A percentile compares a stretch with the other conserved stretches of the same genome.
These are phyloP conservation scores for Quercus robur DNA, from an alignment of 306 rosid species.

Conservation along the genomic window DNA sequence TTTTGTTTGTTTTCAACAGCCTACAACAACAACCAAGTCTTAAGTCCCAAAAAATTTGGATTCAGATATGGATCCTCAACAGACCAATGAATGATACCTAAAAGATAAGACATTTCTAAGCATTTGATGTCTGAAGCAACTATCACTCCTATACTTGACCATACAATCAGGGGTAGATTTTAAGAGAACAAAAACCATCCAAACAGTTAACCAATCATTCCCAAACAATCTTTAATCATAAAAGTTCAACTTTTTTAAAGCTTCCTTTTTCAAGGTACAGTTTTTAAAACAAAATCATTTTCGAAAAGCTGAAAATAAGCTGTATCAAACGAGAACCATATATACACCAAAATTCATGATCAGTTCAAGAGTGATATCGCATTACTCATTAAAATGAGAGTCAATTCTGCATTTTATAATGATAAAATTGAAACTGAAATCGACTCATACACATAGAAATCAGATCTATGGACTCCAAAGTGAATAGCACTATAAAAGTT, in stretches of 20 bases:
- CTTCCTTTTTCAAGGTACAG: no score
- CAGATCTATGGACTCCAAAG: not conserved
- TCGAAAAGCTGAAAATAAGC: no score
- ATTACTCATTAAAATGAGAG: not conserved
- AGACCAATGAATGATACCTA: not conserved
- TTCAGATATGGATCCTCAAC: no score
- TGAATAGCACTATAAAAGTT: not conserved
- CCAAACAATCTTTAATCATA: not conserved
- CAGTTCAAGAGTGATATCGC: not conserved
- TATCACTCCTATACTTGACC: not conserved
- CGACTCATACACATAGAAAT: not conserved
- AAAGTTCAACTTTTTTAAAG: not conserved
- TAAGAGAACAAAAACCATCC: not conserved
- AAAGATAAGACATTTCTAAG: not conserved
- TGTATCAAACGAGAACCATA: no score
- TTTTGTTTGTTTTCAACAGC: constrained; percentile 24
- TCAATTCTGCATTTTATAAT: not conserved
- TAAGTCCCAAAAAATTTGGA: no score
- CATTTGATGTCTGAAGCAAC: not conserved
- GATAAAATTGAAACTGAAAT: not conserved
- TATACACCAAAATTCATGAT: not conserved
- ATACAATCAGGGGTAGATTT: not conserved
- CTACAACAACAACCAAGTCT: constrained; percentile 16
- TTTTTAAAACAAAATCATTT: no score
- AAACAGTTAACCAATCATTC: not conserved